A percentile compares a stretch with the other conserved stretches of the same genome.
Evolutionary conservation across 352 stramenopile species (phyloP).

Genomic region (Phytophthora fragariaefolia): DNA sequence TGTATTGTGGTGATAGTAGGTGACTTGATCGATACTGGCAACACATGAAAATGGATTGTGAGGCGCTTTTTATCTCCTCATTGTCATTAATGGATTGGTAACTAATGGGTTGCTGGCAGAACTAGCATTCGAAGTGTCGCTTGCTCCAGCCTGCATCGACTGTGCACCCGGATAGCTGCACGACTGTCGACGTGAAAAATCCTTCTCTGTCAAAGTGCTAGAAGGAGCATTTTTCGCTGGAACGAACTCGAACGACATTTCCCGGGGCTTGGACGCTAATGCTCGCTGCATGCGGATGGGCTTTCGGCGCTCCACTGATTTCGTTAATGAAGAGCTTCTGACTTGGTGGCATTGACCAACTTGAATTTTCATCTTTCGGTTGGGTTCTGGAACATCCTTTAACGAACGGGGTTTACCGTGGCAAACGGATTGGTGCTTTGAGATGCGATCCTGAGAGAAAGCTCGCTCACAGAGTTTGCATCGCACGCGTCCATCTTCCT

Average conservation of each 20-base stretch:
- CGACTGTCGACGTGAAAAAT: conserved; percentile 5
- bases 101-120: conserved; percentile 61
- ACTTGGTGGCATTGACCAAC: conserved; percentile 2
- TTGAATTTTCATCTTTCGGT: background rate
- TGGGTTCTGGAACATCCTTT: conserved; percentile 11
- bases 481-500: conserved; percentile 59
- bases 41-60: background rate
- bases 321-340: background rate
- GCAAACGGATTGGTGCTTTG: conserved; percentile 77
- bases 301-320: background rate
- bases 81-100: conserved; percentile 55
- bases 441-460: conserved; percentile 67
- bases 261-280: conserved; percentile 3
- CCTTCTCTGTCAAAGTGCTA: background rate
- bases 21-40: background rate
- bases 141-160: conserved; percentile 27
- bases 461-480: conserved; percentile 62
- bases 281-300: conserved; percentile 1
- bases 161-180: conserved; percentile 23
- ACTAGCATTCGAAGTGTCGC: conserved; percentile 53
- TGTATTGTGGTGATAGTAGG: background rate
- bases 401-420: conserved; percentile 21
- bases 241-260: conserved; percentile 8
- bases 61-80: conserved; percentile 14
- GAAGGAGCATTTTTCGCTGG: background rate